Base-by-base conservation (phyloP, 2,329 filamentous ascomycete genomes). In the Hortaea sp. region DNA sequence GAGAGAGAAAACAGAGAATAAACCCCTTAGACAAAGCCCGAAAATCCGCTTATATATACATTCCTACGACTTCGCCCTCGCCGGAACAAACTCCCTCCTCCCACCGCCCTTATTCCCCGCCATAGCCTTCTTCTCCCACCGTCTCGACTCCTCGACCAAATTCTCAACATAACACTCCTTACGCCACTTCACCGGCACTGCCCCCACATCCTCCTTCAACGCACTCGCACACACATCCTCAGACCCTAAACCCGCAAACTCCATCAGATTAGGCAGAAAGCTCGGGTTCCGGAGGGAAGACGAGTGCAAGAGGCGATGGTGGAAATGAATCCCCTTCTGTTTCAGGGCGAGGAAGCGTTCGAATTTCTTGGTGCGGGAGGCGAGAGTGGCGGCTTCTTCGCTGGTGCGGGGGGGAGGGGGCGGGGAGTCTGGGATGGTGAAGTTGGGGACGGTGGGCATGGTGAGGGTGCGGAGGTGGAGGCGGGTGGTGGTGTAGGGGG, bases 261-360 rank as follows among this genome's bases (percentile, higher is more conserved):
- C 73, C 69, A 88, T 73, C 46, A 90, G 70, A 66, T 85, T 88
- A 51, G 84, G 79, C 64, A 80, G 77, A 44, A 89, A 69, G 38
- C 76, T 77, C 2, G 86, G 86, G 59, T 90, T 90, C 43, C 78
- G 77, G 48, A 89, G 69, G 6, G 83, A 78, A 0, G 76, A 67
- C 0, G 82, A 84, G 47, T 75, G 73, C 32, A 83, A 77, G 6
- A 92, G 70, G 50, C 84, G 81, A 56, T 79, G 72, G 63, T 92
- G 89, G 72, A 90, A 90, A 65, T 92, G 86, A 11, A 81, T 73
- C 4, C 82, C 82, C 52, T 82, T 78, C 58, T 78, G 80, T 68
- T 92, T 92, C n/a, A 90, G 73, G 40, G 78, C 73, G 0, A 90
- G 75, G 54, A 92, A 90, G 49, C 80, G 78, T 51, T 79, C 75